These are phyloP conservation scores for Zarea fungicola DNA, from an alignment of 2,329 filamentous ascomycete genomes.

Conservation along the genomic window DNA sequence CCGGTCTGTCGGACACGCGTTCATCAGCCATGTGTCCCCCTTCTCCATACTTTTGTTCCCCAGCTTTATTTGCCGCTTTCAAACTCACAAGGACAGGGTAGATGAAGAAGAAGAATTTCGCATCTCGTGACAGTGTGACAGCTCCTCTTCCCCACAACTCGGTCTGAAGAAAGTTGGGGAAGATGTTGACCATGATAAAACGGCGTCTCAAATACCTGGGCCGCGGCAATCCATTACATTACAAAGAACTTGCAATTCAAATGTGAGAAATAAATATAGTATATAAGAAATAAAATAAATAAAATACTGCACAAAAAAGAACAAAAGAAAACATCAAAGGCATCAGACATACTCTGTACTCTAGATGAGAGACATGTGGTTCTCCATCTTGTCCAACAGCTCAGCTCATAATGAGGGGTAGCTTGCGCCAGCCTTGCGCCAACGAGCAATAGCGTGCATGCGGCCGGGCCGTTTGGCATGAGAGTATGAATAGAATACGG, in stretches of 20 bases:
- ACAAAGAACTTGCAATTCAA: too few species aligned
- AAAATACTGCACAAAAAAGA: too few species aligned
- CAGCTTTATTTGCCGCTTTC: not conserved
- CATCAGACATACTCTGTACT: too few species aligned
- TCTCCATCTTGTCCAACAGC: slow-evolving; percentile 1
- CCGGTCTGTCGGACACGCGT: too few species aligned
- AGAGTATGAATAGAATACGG: not conserved
- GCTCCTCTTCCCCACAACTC: slow-evolving; percentile 5
- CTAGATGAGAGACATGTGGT: not conserved
- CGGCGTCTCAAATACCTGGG: too few species aligned
- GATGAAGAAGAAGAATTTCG: not conserved
- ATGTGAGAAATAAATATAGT: too few species aligned
- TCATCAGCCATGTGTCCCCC: too few species aligned
- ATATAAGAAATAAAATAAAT: too few species aligned
- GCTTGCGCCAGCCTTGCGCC: slow-evolving; percentile 5
- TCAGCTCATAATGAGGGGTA: slow-evolving; percentile 3
- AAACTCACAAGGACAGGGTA: not conserved
- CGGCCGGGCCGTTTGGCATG: not conserved
- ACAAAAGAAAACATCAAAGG: too few species aligned
- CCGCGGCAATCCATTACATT: too few species aligned
- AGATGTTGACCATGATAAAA: too few species aligned
- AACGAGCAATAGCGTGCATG: not conserved
- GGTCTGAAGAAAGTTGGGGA: not conserved
- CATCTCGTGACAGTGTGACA: slow-evolving; percentile 5
- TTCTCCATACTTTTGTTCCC: slow-evolving; percentile 2